phyloP scores from a whole-genome alignment of 2,329 filamentous ascomycete species.

The Endoconidiophora laricicola region DNA sequence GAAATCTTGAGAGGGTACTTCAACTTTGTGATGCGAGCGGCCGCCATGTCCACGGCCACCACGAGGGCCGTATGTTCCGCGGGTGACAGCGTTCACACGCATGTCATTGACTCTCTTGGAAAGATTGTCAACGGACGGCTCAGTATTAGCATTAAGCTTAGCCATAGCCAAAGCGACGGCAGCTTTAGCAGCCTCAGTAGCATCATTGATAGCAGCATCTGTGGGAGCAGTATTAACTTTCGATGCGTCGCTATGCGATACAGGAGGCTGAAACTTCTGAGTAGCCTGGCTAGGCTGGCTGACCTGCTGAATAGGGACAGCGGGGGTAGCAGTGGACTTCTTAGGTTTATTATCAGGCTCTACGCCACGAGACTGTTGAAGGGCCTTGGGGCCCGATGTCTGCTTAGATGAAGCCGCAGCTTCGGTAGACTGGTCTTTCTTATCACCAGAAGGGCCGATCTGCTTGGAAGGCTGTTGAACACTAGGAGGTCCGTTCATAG shows the following conservation, averaged over 20 bases:
- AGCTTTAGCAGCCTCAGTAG: conserved; percentile 57
- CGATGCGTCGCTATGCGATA: conserved; percentile 16
- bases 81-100: conserved; percentile 43
- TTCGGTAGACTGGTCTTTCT: conserved; percentile 29
- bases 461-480: conserved; percentile 13
- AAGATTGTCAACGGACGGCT: conserved; percentile 46
- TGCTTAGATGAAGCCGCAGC: neutral
- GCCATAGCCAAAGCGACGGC: conserved; percentile 71
- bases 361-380: neutral
- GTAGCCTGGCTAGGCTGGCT: conserved; percentile 17
- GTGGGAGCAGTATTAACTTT: conserved; percentile 24
- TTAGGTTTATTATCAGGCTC: neutral
- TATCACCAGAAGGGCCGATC: conserved; percentile 10
- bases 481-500: conserved; percentile 10
- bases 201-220: conserved; percentile 37
- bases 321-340: neutral
- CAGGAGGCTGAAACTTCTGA: conserved; percentile 20
- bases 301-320: conserved; percentile 33
- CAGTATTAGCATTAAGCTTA: conserved; percentile 33
- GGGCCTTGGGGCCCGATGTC: neutral
- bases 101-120: conserved; percentile 63
- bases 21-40: conserved; percentile 47
- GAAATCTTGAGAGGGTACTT: conserved; percentile 80
- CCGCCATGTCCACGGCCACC: conserved; percentile 27
- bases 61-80: conserved; percentile 32